Base-by-base conservation (phyloP, 2,329 filamentous ascomycete species). In the Dendrostoma leiphaemia region DNA sequence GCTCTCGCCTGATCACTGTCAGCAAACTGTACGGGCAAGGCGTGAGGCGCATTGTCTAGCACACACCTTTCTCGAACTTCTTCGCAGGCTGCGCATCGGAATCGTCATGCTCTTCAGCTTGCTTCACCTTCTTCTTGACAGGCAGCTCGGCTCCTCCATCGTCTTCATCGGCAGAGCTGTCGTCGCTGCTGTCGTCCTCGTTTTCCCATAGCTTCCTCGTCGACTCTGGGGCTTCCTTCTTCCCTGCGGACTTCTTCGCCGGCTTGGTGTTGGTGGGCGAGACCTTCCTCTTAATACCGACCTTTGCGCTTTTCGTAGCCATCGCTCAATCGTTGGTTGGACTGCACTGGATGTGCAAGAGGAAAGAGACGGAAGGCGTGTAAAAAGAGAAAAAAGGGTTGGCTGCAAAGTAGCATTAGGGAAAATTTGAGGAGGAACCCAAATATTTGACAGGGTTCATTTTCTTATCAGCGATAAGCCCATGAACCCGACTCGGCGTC, bases 241-340 rank as follows among this genome's bases (percentile, higher is more conserved):
- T 84, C 35, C 6, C 38, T 9, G 67, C 61, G 53, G 72, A 72
- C 50, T 71, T 71, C 44, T 71, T 69, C 17, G 71, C 61, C 48
- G 67, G 73, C 41, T 73, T 69, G 66, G 80, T 83, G 32, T 67
- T 67, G 31, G 63, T 64, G 7, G 74, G 67, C 24, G 73, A 69
- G 31, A 75, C 74, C 70, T 86, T 87, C 61, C 84, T 74, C 71
- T 87, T 87, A 57, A 71, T 76, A 48, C 78, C 79, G n/a, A 38
- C 38, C 48, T 35, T 51, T 50, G 73, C 69, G 54, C 67, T 65
- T 65, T 78, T 82, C 12, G 74, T 74, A 31, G 77, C 77, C 79
- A 83, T 82, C 56, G 58, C 68, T 64, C 53, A 10, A n/a, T 35
- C 6, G 29, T 35, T 28, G 40, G 15, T 31, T 3, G 17, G n/a